phyloP scores from a whole-genome alignment of 2,329 filamentous ascomycete genomes.

The Fusarium sp. region DNA sequence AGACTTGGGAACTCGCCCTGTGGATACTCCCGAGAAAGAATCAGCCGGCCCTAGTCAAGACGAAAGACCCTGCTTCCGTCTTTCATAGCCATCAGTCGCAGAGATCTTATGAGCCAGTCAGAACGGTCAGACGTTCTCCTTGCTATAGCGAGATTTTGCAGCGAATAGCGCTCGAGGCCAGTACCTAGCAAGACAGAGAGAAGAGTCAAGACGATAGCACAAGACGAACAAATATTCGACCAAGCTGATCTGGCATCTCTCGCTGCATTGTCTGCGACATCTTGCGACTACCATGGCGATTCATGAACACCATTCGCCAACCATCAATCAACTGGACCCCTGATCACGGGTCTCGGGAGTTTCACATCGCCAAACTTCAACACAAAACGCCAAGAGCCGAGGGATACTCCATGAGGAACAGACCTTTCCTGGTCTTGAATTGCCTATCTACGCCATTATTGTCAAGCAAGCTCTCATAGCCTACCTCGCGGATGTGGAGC shows the following conservation, averaged over 20 bases:
- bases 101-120: conserved; percentile 58
- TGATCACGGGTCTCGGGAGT: conserved; percentile 18
- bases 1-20: conserved; percentile 42
- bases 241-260: conserved; percentile 57
- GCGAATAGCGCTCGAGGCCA: conserved; percentile 72
- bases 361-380: conserved; percentile 16
- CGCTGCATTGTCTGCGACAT: conserved; percentile 56
- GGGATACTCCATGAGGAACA: conserved; percentile 8
- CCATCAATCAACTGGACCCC: conserved; percentile 12
- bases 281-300: conserved; percentile 40
- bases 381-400: conserved; percentile 14
- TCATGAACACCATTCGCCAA: conserved; percentile 40
- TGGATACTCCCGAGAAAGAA: conserved; percentile 47
- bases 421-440: conserved; percentile 1
- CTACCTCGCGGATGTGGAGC: conserved; percentile 15
- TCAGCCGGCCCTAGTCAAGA: conserved; percentile 49
- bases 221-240: conserved; percentile 63
- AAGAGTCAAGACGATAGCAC: conserved; percentile 77
- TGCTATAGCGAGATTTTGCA: conserved; percentile 67
- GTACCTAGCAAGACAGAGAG: conserved; percentile 70
- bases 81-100: conserved; percentile 61
- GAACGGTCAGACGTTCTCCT: conserved; percentile 54
- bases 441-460: conserved; percentile 25
- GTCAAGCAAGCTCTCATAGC: conserved; percentile 14
- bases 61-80: conserved; percentile 50